Evolutionary conservation across 257 asterid species (phyloP), one percentile per base, ranked within the genome.

Genomic region (Solanum ossicruentum): DNA sequence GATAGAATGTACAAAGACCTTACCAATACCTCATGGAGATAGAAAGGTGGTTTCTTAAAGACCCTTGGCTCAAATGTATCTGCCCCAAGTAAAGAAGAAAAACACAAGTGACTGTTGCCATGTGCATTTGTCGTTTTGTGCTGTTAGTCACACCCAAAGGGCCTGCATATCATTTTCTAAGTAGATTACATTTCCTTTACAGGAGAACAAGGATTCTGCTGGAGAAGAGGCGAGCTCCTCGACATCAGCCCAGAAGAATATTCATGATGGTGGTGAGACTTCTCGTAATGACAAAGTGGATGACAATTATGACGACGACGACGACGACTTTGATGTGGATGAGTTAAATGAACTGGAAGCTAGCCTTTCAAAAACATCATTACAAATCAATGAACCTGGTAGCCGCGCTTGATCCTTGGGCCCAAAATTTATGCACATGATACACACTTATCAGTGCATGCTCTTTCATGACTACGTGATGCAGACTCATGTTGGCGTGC

Each of bases 301-400:
- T 23, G 88, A 21, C 45, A 90, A 67, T 28, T 92, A 86, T 15
- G 97, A 87, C 4, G 94, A 96, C 0, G 98, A 93, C 1, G 94
- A 96, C 0, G 98, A 93, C 18, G 99, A 94, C 89, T 89, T 95
- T 73, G 99, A 95, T 87, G 81, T 94, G 84, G 99, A 95, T 13
- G 99, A 95, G 89, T 85, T 95, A 85, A 89, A 93, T 66, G 99
- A 95, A 88, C 91, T 95, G 84, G 99, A 95, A 90, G 98, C 98
- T 80, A 95, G 94, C 91, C 89, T 95, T 12, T 91, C 97, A 4
- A 92, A 85, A 87, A 91, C 97, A 26, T 83, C 99, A 36, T 88
- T 95, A 85, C 92, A 91, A 86, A 94, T 94, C 91, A 92, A 92
- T 47, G 91, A 93, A 86, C 79, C 89, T n/a, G 87, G 85, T 47